Evolutionary conservation across 805 yeast genomes (phyloP), one percentile per base, ranked within the genome.

Genomic region (Kodamaea hsintzibuensis): DNA sequence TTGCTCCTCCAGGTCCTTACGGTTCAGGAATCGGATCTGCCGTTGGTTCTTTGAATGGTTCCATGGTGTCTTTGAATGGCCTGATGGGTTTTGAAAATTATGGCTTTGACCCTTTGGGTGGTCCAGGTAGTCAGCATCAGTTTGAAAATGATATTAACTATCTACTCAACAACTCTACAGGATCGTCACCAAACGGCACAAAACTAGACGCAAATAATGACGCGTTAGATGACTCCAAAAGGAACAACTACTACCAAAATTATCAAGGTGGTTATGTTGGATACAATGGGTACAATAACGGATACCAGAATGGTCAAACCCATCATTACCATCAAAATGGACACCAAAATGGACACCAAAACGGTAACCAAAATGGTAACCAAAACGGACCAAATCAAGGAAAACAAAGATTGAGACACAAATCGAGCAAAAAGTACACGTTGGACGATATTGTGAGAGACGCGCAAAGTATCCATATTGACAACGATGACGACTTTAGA

Each of bases 61-160:
- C 50, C 14, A 37, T 47, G 43, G 38, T 17, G 33, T 47, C 50
- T 4, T 47, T 47, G 50, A 47, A 47, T 42, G 50, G 40, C 13
- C 30, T 13, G 12, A 30, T 17, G 19, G 16, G 14, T 14, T 30
- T 14, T 18, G 50, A 59, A 42, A 17, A 12, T 10, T 40, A 40
- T 13, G 25, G 25, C n/a, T 40, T 40, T 17, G 44, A 40, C 25
- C 44, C 44, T 22, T 40, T 40, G 44, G 25, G 25, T 22, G 44
- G 19, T n/a, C 35, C 35, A 9, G 35, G 35, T 12, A 12, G 13
- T 3, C 35, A 30, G 10, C 53, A 56, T 7, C 55, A 57, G 17
- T 71, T 71, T 53, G 74, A 71, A 49, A 55, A 59, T 16, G 74
- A 71, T 56, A 62, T 72, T 53, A 61, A 66, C 45, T 72, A 63